Base-by-base conservation (phyloP, 2,329 filamentous ascomycete species). In the Diplodia intermedia region DNA sequence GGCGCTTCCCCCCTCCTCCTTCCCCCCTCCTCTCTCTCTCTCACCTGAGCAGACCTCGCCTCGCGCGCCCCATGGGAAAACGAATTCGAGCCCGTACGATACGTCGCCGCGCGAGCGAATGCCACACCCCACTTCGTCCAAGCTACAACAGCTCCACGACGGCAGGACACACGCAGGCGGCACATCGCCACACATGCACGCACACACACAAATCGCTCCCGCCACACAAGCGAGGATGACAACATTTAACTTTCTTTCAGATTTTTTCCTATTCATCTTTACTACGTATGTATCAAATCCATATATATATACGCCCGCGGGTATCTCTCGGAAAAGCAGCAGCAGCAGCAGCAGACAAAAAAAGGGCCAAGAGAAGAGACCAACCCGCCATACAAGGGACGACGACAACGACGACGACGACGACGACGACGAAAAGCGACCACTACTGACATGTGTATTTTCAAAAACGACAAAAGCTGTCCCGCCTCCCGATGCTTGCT, bases 371-470 rank as follows among this genome's bases (percentile, higher is more conserved):
- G 9, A 36, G 33, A n/a, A 43, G 12, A 43, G 9, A 26, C 14
- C 20, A 52, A 52, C n/a, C 20, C 29, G 9, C 9, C 36, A 11
- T 47, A 47, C 43, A 60, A 38, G 23, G 36, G 36, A 36, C 33
- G 33, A 36, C 33, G 9, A 36, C 31, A 8, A 36, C 33, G 11
- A 36, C 31, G 31, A 33, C 31, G 5, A 33, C 23, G 33, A 33
- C 31, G 11, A 38, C 36, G 3, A 38, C 33, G 33, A 38, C 36
- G 11, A 38, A 26, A 26, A 36, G 9, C 33, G 7, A 36, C 33
- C 9, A 43, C 36, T 40, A 47, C 38, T 49, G 23, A 49, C 36
- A 11, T 61, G 31, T 62, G 18, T 49, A 61, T 61, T 49, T 23
- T n/a, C 18, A 62, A 61, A 26, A 9, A 23, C 40, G 4, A 20